These are phyloP conservation scores for Pogostemon cablin DNA, from an alignment of 257 asterid species.

Conservation along the genomic window DNA sequence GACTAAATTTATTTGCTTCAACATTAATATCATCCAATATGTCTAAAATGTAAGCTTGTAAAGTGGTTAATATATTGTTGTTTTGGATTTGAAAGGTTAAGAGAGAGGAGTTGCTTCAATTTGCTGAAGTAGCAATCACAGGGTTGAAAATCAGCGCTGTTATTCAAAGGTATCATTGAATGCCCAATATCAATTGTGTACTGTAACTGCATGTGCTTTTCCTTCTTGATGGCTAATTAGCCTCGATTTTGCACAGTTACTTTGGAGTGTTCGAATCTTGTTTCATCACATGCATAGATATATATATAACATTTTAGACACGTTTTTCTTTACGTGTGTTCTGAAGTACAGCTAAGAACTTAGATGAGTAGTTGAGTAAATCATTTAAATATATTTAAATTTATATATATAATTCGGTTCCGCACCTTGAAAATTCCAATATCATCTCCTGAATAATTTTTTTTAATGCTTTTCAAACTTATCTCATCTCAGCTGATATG, in stretches of 20 bases:
- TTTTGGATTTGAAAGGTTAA: constrained; percentile 61
- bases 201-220: constrained; percentile 11
- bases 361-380: not conserved
- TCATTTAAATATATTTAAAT: not conserved
- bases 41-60: constrained; percentile 29
- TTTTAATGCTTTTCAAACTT: no score
- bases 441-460: not conserved
- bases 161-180: constrained; percentile 59
- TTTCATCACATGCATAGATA: constrained; percentile 14
- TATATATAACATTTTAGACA: not conserved
- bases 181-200: constrained; percentile 22
- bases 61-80: constrained; percentile 37
- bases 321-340: constrained; percentile 14
- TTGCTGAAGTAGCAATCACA: constrained; percentile 94
- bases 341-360: constrained; percentile 1
- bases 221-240: constrained; percentile 15
- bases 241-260: constrained; percentile 4
- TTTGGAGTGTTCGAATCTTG: constrained; percentile 14
- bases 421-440: constrained; percentile 2
- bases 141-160: constrained; percentile 92
- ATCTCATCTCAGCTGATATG: no score
- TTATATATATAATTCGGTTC: not conserved
- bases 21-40: constrained; percentile 9
- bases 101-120: constrained; percentile 94
- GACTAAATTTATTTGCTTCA: constrained; percentile 18